A percentile compares a stretch with the other conserved stretches of the same genome.
phyloP scores from a whole-genome alignment of 495 filamentous ascomycete species.

The Daldinia caldariorum region DNA sequence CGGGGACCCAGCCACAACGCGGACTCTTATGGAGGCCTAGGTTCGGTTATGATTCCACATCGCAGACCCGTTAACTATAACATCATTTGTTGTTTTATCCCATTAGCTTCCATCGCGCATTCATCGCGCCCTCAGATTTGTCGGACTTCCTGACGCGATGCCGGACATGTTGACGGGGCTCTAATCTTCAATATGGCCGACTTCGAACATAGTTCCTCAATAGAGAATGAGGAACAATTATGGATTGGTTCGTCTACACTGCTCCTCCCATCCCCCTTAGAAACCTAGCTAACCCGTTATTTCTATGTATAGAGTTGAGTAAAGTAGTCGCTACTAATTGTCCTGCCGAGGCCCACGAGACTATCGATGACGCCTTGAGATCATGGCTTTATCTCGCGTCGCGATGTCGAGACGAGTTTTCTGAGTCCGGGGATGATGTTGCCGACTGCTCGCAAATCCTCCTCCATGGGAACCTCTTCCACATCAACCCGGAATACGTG shows the following conservation, averaged over 20 bases:
- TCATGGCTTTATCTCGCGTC: constrained; percentile 83
- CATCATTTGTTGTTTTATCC: constrained; percentile 26
- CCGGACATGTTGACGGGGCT: constrained; percentile 27
- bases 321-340: constrained; percentile 79
- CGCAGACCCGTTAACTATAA: constrained; percentile 11
- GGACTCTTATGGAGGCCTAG: neutral
- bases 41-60: constrained; percentile 31
- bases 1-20: constrained; percentile 16
- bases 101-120: constrained; percentile 14
- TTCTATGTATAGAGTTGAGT: constrained; percentile 76
- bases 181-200: constrained; percentile 60
- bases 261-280: neutral
- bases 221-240: constrained; percentile 91
- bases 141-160: constrained; percentile 36
- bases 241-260: constrained; percentile 76
- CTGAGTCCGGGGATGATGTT: constrained; percentile 85
- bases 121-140: constrained; percentile 9
- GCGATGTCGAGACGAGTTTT: constrained; percentile 81
- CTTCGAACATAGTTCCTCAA: constrained; percentile 70
- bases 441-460: constrained; percentile 85
- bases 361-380: constrained; percentile 87
- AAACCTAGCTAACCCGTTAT: constrained; percentile 15
- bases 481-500: constrained; percentile 81
- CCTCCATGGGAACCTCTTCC: constrained; percentile 78
- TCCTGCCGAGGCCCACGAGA: constrained; percentile 68